phyloP scores from a whole-genome alignment of 305 asterid genomes.

The Petunia hybrid region DNA sequence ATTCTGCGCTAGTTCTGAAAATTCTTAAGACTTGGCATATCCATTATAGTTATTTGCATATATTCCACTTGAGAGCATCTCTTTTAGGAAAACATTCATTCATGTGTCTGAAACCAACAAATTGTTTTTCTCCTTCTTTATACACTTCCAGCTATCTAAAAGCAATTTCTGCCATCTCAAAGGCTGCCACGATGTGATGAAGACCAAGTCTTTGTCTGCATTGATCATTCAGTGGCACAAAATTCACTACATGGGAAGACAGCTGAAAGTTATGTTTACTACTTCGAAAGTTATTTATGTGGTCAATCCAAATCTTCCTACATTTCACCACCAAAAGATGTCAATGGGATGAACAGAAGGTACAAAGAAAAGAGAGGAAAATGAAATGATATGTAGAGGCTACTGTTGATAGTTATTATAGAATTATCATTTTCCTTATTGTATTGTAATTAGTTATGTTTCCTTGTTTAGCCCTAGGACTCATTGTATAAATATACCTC shows the following conservation, averaged over 20 bases:
- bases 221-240: background rate
- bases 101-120: constrained; percentile 6
- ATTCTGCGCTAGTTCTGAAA: background rate
- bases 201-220: constrained; percentile 12
- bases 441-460: no score
- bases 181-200: constrained; percentile 25
- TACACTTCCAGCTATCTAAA: constrained; percentile 12
- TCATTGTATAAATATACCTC: no score
- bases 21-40: background rate
- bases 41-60: constrained; percentile 14
- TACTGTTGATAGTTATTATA: background rate
- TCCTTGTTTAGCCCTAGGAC: no score
- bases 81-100: background rate
- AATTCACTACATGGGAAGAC: constrained; percentile 17
- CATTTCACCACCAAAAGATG: background rate
- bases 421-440: no score
- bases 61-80: constrained; percentile 20
- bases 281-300: background rate
- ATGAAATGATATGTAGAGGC: background rate
- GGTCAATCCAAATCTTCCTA: background rate
- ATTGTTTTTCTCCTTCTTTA: constrained; percentile 3
- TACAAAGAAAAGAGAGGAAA: background rate
- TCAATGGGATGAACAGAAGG: background rate
- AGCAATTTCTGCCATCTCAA: background rate
- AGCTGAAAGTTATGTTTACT: background rate